Evolutionary conservation across 2,329 filamentous ascomycete species (phyloP), one percentile per base, ranked within the genome.

Genomic region (Phialophora verrucosa): DNA sequence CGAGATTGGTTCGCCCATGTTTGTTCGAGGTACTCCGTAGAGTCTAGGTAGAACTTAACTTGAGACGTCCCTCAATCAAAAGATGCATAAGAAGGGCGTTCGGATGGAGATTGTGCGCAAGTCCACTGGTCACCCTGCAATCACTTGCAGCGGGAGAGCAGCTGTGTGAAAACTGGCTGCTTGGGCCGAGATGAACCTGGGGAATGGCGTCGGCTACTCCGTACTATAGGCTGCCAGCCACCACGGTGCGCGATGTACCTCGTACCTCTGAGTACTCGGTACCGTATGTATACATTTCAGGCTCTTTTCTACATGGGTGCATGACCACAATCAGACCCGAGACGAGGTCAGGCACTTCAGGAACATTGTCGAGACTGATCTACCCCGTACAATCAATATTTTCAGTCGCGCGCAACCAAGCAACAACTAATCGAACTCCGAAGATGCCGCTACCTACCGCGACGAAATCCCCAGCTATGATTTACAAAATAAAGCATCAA

Each of bases 121-220:
- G 49, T 51, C 49, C 49, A 51, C 49, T 27, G 49, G 10, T 51
- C 49, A 51, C 49, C 49, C 49, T 51, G 49, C 49, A 51, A 51
- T 51, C 49, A 51, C 49, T 17, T 51, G 49, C 49, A 51, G 49
- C 49, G 25, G 49, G 7, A 51, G 11, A 25, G 49, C 49, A 51
- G 49, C 49, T 25, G 49, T 6, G 25, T 11, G 11, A 51, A 11
- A 12, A 20, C 49, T 51, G 49, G 49, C 25, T 27, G 49, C 49
- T 17, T 27, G 23, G 27, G 49, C 38, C 38, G 38, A 44, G 38
- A 44, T n/a, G 38, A 44, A n/a, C 38, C 38, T 44, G 17, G 38
- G 14, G 14, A 44, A 44, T n/a, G 17, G 38, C 14, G 17, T 44
- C 38, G 38, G 38, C 38, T 44, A 44, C 35, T 42, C 12, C 6